Base-by-base conservation (phyloP, 495 filamentous ascomycete species). In the Neurospora sp. region DNA sequence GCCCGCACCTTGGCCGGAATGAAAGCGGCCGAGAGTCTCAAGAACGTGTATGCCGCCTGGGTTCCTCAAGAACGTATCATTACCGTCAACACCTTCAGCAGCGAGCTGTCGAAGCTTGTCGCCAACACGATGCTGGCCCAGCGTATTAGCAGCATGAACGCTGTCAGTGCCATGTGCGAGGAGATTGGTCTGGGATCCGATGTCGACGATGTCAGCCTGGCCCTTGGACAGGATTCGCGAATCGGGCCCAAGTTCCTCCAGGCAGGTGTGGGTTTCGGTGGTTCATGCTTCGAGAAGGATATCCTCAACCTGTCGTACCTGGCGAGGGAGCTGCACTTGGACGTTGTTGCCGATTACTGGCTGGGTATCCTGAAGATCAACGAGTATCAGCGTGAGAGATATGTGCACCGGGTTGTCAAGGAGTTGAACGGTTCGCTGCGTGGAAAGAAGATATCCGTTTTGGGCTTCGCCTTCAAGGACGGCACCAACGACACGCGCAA, bases 401-500 rank as follows among this genome's bases (percentile, higher is more conserved):
- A 93, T 77, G 83, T 87, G 1, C 83, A 85, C 68, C 85, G 88
- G 18, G 86, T 94, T 9, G 87, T 94, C 71, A 81, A 82, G 35
- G 88, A 89, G 68, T 84, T 95, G 37, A 90, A 91, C 76, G 89
- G 90, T 71, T 92, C 89, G 6, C 83, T 94, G 1, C 85, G 86
- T 1, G 87, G 87, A 20, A 94, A 93, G 81, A 93, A 92, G 78
- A 84, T 95, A 35, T 87, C 91, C 1, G 78, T 95, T 5, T 85
- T 96, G 1, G 93, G 93, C 8, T 94, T 89, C 78, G 89, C 93
- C 2, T 96, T 93, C 82, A 95, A 96, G 83, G 92, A 93, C 77
- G 85, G 93, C 75, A 95, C 93, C 2, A 88, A 88, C 14, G 93
- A 96, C 79, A 92, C 90, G 7, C 86, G 93, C 9, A 92, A 94